A percentile compares a stretch with the other conserved stretches of the same genome.
phyloP scores from a whole-genome alignment of 768 basidiomycete species.

The Lactarius indigo region DNA sequence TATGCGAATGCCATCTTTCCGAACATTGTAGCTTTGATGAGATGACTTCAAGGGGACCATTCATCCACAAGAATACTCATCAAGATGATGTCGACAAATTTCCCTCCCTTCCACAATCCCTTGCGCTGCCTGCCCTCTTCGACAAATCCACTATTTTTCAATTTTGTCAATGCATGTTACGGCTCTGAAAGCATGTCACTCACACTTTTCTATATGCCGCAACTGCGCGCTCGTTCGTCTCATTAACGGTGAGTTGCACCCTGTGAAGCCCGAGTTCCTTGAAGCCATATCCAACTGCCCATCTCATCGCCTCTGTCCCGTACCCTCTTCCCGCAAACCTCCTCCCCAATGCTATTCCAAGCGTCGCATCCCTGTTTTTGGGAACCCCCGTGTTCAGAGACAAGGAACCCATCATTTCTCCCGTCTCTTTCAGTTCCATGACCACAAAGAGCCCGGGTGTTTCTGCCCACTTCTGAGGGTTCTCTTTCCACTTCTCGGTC shows the following conservation, averaged over 20 bases:
- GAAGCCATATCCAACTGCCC: conserved; percentile 28
- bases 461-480: neutral
- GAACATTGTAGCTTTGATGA: neutral
- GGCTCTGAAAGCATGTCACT: conserved; percentile 15
- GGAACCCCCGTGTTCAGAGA: neutral
- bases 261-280: conserved; percentile 31
- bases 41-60: conserved; percentile 29
- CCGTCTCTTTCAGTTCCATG: neutral
- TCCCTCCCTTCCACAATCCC: conserved; percentile 38
- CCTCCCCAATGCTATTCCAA: conserved; percentile 5
- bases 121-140: conserved; percentile 29
- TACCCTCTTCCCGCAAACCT: conserved; percentile 28
- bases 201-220: conserved; percentile 34
- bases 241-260: conserved; percentile 30
- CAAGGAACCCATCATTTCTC: neutral
- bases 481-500: conserved; percentile 4
- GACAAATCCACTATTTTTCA: conserved; percentile 36
- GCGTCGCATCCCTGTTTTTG: neutral
- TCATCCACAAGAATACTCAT: conserved; percentile 43
- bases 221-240: conserved; percentile 26
- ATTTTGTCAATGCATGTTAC: neutral
- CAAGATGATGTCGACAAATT: conserved; percentile 37
- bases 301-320: conserved; percentile 24
- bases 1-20: neutral
- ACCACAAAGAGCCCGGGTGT: neutral